Conservation (phyloP, 768 basidiomycete species). For the Rubroboletus satanas region DNA sequence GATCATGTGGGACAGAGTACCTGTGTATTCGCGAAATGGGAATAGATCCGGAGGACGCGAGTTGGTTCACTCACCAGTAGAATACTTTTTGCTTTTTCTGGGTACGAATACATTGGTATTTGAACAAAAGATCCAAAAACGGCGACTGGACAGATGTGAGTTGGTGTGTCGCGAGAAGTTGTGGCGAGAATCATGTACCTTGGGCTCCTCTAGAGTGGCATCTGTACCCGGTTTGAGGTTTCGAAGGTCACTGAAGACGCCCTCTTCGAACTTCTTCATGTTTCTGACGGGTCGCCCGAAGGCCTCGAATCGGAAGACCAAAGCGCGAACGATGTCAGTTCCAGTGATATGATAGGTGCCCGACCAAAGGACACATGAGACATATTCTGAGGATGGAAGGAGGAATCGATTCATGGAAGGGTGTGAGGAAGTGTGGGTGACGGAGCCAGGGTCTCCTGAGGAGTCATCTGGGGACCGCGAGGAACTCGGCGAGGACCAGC, state of each 20-base stretch:
- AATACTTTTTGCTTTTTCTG: slow-evolving; percentile 99
- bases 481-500: slow-evolving; percentile 50
- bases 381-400: slow-evolving; percentile 82
- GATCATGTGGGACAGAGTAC: slow-evolving; percentile 97
- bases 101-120: slow-evolving; percentile 94
- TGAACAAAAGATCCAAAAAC: slow-evolving; percentile 91
- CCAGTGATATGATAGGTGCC: slow-evolving; percentile 93
- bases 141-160: slow-evolving; percentile 55
- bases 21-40: slow-evolving; percentile 35
- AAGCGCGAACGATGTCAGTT: slow-evolving; percentile 91
- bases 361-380: slow-evolving; percentile 90
- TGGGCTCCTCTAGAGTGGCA: slow-evolving; percentile 93
- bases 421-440: slow-evolving; percentile 53
- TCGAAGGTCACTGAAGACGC: slow-evolving; percentile 88
- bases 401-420: slow-evolving; percentile 83
- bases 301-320: slow-evolving; percentile 92
- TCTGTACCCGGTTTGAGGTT: slow-evolving; percentile 93
- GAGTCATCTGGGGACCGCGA: slow-evolving; percentile 23
- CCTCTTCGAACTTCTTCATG: slow-evolving; percentile 98
- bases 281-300: slow-evolving; percentile 88
- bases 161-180: background rate
- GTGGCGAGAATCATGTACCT: slow-evolving; percentile 47
- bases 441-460: slow-evolving; percentile 19
- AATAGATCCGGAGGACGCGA: background rate
- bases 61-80: slow-evolving; percentile 65